Evolutionary conservation across 495 filamentous ascomycete genomes (phyloP).

Genomic region (Aspergillus bertholletiae): DNA sequence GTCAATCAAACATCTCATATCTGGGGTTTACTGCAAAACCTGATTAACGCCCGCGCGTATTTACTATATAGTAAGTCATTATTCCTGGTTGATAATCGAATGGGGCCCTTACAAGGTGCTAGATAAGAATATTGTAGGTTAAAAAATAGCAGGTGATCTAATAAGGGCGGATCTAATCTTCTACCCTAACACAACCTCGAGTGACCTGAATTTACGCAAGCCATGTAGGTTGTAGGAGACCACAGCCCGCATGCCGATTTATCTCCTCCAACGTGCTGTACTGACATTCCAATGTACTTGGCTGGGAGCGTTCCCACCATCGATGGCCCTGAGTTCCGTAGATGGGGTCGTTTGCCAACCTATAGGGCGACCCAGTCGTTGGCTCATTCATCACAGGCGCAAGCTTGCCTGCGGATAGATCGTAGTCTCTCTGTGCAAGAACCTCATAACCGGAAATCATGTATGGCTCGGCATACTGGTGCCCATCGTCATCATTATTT

Average conservation of each 20-base stretch:
- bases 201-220: not conserved
- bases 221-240: slow-evolving; percentile 1
- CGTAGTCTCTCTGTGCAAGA: slow-evolving; percentile 48
- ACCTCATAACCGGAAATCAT: slow-evolving; percentile 66
- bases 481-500: slow-evolving; percentile 22
- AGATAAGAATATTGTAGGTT: no score
- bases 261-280: slow-evolving; percentile 51
- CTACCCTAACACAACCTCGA: not conserved
- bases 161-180: no score
- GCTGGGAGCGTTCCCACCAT: slow-evolving; percentile 44
- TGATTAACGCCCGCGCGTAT: no score
- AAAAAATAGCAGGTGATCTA: no score
- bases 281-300: slow-evolving; percentile 54
- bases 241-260: slow-evolving; percentile 14
- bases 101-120: no score
- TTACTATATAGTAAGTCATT: no score
- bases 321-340: slow-evolving; percentile 42
- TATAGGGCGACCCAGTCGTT: slow-evolving; percentile 45
- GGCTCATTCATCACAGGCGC: slow-evolving; percentile 20
- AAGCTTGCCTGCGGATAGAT: slow-evolving; percentile 31
- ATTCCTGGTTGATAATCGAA: no score
- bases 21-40: no score
- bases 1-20: no score
- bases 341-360: slow-evolving; percentile 57
- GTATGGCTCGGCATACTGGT: slow-evolving; percentile 59